Conservation (phyloP, 805 yeast genomes). For the Maudiozyma serrabonitensis region DNA sequence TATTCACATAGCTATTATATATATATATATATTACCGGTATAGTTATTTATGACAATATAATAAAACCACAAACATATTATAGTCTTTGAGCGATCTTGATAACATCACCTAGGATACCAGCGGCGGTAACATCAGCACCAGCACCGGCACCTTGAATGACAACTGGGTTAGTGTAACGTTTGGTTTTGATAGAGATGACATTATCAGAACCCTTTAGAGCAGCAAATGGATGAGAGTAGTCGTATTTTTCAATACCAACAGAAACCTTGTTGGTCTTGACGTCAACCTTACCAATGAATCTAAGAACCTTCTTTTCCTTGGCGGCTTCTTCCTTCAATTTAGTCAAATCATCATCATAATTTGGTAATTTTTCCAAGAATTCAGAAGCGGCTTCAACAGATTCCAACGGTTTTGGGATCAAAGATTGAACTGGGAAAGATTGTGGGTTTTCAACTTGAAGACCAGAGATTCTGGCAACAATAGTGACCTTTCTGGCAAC, state of each 20-base stretch:
- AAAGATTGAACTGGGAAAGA: constrained; percentile 91
- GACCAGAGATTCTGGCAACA: constrained; percentile 86
- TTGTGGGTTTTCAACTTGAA: constrained; percentile 73
- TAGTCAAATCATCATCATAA: constrained; percentile 70
- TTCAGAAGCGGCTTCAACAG: constrained; percentile 62
- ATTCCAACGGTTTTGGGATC: constrained; percentile 79
- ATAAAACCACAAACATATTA: constrained; percentile 4
- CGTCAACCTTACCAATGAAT: constrained; percentile 86
- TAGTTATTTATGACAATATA: not conserved
- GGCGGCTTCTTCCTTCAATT: constrained; percentile 72
- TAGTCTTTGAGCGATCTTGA: constrained; percentile 84
- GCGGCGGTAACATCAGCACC: constrained; percentile 71
- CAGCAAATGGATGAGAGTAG: constrained; percentile 87
- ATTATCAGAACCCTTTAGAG: constrained; percentile 92
- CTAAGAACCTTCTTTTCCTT: constrained; percentile 79
- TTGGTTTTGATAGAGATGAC: constrained; percentile 86
- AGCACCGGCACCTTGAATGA: constrained; percentile 96
- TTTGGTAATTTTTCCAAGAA: constrained; percentile 73
- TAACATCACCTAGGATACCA: constrained; percentile 90
- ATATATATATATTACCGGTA: not conserved
- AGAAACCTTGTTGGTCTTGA: constrained; percentile 55
- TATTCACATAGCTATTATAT: not conserved
- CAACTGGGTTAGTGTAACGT: constrained; percentile 87
- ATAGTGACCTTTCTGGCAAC: constrained; percentile 98
- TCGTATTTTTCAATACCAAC: constrained; percentile 88